phyloP scores from a whole-genome alignment of 805 yeast genomes.

The Hanseniaspora lachancei region DNA sequence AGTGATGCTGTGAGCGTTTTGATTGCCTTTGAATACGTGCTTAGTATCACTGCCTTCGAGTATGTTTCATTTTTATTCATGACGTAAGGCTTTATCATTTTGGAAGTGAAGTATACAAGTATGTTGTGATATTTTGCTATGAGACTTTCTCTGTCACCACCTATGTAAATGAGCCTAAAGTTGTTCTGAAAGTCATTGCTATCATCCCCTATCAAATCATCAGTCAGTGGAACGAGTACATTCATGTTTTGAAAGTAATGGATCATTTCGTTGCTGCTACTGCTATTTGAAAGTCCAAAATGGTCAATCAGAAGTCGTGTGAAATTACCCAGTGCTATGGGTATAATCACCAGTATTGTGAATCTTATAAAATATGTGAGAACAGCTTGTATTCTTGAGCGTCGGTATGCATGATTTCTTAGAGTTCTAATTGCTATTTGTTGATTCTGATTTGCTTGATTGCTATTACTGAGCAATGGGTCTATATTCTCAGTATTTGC shows the following conservation, averaged over 20 bases:
- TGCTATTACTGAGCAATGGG: background rate
- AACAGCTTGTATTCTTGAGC: background rate
- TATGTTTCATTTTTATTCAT: slow-evolving; percentile 1
- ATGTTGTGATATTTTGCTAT: slow-evolving; percentile 24
- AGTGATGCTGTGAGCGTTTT: slow-evolving; percentile 18
- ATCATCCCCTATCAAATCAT: background rate
- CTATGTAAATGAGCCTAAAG: slow-evolving; percentile 15
- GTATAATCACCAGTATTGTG: slow-evolving; percentile 23
- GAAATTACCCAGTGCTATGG: slow-evolving; percentile 16
- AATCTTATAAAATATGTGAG: background rate
- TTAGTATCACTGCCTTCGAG: background rate
- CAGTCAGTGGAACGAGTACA: slow-evolving; percentile 14
- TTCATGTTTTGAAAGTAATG: slow-evolving; percentile 19
- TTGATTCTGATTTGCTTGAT: background rate
- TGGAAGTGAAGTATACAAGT: slow-evolving; percentile 19
- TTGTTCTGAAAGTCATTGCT: slow-evolving; percentile 3
- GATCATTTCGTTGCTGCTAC: slow-evolving; percentile 21
- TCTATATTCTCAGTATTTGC: background rate
- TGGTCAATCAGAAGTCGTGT: slow-evolving; percentile 22
- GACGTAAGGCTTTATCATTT: slow-evolving; percentile 7
- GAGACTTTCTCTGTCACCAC: slow-evolving; percentile 19
- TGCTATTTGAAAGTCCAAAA: slow-evolving; percentile 23
- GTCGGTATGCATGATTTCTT: background rate
- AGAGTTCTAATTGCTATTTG: background rate
- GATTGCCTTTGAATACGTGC: slow-evolving; percentile 16